phyloP scores from a whole-genome alignment of 306 rosid species.

The Abrus precatorius region DNA sequence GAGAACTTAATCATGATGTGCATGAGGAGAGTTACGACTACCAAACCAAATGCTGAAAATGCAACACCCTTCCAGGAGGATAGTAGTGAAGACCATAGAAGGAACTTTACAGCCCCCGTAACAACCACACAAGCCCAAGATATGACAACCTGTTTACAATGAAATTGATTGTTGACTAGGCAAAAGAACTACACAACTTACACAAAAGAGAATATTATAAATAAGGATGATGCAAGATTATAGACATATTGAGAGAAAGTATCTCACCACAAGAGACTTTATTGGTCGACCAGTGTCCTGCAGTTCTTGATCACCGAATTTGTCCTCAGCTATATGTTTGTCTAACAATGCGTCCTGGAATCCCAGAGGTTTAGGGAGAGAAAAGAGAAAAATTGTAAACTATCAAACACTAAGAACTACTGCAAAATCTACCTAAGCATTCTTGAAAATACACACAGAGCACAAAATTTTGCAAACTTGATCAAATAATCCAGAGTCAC shows the following conservation, averaged over 20 bases:
- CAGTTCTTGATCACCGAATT: constrained; percentile 62
- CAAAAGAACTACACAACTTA: background rate
- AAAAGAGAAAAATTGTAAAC: background rate
- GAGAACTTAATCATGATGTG: constrained; percentile 78
- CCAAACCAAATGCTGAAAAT: constrained; percentile 58
- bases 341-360: constrained; percentile 78
- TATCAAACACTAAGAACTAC: background rate
- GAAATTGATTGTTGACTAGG: background rate
- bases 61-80: constrained; percentile 81
- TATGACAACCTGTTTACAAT: constrained; percentile 64
- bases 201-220: constrained; percentile 10
- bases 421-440: background rate
- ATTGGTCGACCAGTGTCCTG: constrained; percentile 67
- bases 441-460: constrained; percentile 2
- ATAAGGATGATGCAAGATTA: background rate
- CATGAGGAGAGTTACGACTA: constrained; percentile 72
- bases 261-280: constrained; percentile 81
- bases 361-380: background rate
- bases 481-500: background rate
- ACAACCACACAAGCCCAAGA: constrained; percentile 71
- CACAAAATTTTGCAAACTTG: background rate
- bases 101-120: constrained; percentile 65
- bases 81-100: constrained; percentile 66
- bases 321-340: constrained; percentile 71
- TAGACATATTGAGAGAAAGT: background rate